Base-by-base conservation (phyloP, 2,329 filamentous ascomycete species). In the Diaporthe sp. region DNA sequence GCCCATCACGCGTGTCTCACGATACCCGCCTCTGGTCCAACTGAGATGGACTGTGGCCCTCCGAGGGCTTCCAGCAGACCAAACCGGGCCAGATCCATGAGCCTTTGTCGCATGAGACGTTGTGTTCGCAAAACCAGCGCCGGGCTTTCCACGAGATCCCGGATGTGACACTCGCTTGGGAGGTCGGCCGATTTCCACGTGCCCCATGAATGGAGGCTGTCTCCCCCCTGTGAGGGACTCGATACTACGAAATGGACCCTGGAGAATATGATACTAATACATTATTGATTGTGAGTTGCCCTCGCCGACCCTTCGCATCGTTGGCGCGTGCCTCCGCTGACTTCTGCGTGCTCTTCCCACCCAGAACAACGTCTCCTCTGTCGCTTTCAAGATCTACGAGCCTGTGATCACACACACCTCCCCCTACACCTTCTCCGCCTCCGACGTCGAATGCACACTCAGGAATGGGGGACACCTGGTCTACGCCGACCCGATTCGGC, bases 251-350 rank as follows among this genome's bases (percentile, higher is more conserved):
- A 81, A 92, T 92, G 90, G 90, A 92, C 84, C 88, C 88, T 83
- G 88, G 89, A 78, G 90, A 92, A 84, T 91, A 91, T 83, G 89
- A 91, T 81, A 92, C 90, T 81, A 92, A 92, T 84, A 87, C 87
- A 77, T 84, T 92, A 80, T 85, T 90, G 80, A 86, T 91, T 85
- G 90, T 92, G 79, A 80, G 88, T 85, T 44, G 25, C 49, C 20
- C 15, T 12, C 42, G 15, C 37, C 28, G 13, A 37, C 58, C 34
- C 31, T n/a, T 37, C 12, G 49, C 44, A 49, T 73, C 51, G 73
- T 10, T 28, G 65, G 53, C 39, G 71, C 20, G 39, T 55, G 20
- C 9, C 58, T 12, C 60, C 22, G 15, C 78, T 82, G 42, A 81
- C 77, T 53, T 8, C n/a, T 39, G 31, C 9, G 49, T 53, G 49